Percentiles rank a stretch among this genome's conserved stretches.
Evolutionary conservation across 2,329 filamentous ascomycete genomes (phyloP).

Genomic region (Sporothrix curviconia): DNA sequence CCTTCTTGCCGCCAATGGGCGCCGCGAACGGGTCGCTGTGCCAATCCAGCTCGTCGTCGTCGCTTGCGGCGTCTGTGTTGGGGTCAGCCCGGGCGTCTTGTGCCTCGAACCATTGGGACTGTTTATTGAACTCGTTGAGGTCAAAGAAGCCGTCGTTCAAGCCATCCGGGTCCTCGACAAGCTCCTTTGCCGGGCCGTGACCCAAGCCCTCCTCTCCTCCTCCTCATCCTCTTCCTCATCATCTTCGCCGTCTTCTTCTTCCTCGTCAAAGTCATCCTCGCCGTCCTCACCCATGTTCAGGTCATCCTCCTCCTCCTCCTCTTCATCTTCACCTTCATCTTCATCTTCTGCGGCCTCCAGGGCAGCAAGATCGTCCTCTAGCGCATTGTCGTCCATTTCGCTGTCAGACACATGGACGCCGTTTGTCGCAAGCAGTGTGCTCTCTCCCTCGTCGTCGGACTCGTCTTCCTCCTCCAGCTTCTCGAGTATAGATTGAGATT

Average conservation of each 20-base stretch:
- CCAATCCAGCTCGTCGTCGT: conserved; percentile 78
- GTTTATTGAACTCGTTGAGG: conserved; percentile 94
- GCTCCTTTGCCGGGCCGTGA: conserved; percentile 46
- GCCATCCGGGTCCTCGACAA: conserved; percentile 68
- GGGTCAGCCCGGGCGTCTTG: conserved; percentile 73
- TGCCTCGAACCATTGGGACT: conserved; percentile 82
- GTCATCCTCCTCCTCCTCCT: conserved; percentile 25
- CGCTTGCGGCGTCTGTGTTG: conserved; percentile 66
- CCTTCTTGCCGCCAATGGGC: conserved; percentile 20
- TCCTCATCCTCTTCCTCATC: conserved; percentile 32
- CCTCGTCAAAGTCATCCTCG: conserved; percentile 30
- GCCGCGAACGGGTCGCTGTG: conserved; percentile 62
- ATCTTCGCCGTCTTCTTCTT: conserved; percentile 29
- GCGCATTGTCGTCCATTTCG: conserved; percentile 27
- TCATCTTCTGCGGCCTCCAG: conserved; percentile 29
- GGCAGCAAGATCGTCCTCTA: conserved; percentile 28
- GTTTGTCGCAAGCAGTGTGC: conserved; percentile 32
- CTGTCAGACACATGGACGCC: conserved; percentile 19
- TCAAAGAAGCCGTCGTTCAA: conserved; percentile 98
- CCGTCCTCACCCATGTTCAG: conserved; percentile 25
- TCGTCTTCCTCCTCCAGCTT: conserved; percentile 45
- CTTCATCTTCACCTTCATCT: conserved; percentile 30
- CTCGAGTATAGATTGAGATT: conserved; percentile 41
- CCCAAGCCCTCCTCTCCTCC: conserved; percentile 43
- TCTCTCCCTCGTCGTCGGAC: conserved; percentile 37